phyloP scores from a whole-genome alignment of 2,329 filamentous ascomycete species.

The Sarocladium kiliense region DNA sequence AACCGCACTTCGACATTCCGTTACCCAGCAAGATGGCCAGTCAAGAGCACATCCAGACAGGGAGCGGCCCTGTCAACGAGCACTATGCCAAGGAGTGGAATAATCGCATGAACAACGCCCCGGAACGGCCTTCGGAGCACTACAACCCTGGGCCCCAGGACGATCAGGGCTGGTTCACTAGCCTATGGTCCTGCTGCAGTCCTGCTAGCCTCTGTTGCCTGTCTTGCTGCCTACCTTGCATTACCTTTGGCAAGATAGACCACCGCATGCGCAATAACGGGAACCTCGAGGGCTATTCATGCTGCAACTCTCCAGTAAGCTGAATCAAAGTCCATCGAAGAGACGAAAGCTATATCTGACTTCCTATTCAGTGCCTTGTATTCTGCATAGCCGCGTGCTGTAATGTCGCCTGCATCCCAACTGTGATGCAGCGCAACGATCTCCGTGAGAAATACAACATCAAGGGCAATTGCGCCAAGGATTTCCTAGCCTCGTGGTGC shows the following conservation, averaged over 20 bases:
- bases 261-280: constrained; percentile 29
- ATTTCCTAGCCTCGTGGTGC: constrained; percentile 30
- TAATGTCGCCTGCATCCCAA: constrained; percentile 27
- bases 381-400: constrained; percentile 26
- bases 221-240: background rate
- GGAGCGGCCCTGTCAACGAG: too few species aligned
- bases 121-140: background rate
- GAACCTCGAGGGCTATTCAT: constrained; percentile 29
- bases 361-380: constrained; percentile 26
- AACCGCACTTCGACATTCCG: background rate
- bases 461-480: constrained; percentile 27
- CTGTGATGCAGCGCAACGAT: constrained; percentile 32
- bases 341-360: background rate
- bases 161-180: background rate
- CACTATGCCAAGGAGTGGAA: too few species aligned
- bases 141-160: background rate
- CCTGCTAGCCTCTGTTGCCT: background rate
- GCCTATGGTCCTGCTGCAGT: background rate
- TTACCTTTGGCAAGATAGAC: constrained; percentile 12
- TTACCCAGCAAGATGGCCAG: background rate
- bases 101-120: background rate
- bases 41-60: too few species aligned
- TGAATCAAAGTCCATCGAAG: background rate
- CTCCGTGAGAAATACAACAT: constrained; percentile 32
- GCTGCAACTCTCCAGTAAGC: constrained; percentile 33